Conservation (phyloP, 768 basidiomycete genomes). For the Hygrophoropsis aurantiaca region DNA sequence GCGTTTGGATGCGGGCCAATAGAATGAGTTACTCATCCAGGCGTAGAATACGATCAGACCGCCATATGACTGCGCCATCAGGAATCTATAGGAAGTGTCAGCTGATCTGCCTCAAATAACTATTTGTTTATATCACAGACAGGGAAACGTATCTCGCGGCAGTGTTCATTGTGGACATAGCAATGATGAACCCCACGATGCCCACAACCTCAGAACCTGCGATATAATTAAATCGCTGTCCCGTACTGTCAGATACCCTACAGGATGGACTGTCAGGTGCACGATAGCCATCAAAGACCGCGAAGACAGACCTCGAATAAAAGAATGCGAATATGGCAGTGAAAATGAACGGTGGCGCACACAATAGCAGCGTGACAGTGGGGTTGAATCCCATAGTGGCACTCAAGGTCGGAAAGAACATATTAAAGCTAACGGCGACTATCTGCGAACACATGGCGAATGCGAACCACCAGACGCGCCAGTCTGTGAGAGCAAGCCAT, state of each 20-base stretch:
- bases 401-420: conserved; percentile 73
- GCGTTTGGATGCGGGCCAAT: conserved; percentile 80
- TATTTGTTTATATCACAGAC: conserved; percentile 31
- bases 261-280: conserved; percentile 3
- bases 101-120: neutral
- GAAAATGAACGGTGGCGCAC: conserved; percentile 71
- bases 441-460: conserved; percentile 54
- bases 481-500: conserved; percentile 57
- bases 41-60: conserved; percentile 60
- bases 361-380: conserved; percentile 65
- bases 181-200: conserved; percentile 62
- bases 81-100: conserved; percentile 44
- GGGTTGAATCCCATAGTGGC: conserved; percentile 62
- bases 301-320: conserved; percentile 40
- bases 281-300: neutral
- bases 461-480: conserved; percentile 80
- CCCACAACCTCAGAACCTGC: conserved; percentile 49
- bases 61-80: conserved; percentile 68
- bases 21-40: conserved; percentile 53
- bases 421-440: conserved; percentile 66
- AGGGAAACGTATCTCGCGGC: conserved; percentile 61
- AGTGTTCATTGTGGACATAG: conserved; percentile 59
- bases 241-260: conserved; percentile 65
- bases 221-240: conserved; percentile 72
- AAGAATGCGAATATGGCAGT: conserved; percentile 53